A percentile compares a stretch with the other conserved stretches of the same genome.
Conservation (phyloP, 768 basidiomycete genomes). For the Xerocomus potaroensis region DNA sequence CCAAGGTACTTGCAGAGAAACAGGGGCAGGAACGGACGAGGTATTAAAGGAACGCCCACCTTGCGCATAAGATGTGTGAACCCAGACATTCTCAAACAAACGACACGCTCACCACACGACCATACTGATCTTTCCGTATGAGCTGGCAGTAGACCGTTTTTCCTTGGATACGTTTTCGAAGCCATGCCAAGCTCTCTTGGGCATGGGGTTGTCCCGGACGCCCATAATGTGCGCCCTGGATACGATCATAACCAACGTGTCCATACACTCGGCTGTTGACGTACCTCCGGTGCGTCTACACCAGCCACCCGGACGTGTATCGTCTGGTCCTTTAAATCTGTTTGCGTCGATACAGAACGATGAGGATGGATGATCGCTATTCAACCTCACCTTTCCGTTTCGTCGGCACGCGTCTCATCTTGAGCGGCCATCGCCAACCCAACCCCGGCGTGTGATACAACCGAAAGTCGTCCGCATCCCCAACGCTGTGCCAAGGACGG, state of each 20-base stretch:
- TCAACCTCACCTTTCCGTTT: slow-evolving; percentile 48
- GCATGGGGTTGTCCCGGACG: slow-evolving; percentile 71
- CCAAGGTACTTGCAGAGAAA: slow-evolving; percentile 37
- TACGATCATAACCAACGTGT: background rate
- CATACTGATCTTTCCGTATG: slow-evolving; percentile 76
- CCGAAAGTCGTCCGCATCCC: slow-evolving; percentile 82
- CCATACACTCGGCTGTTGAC: background rate
- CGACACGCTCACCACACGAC: slow-evolving; percentile 67
- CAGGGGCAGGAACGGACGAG: slow-evolving; percentile 50
- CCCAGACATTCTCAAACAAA: background rate
- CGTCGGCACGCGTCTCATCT: slow-evolving; percentile 60
- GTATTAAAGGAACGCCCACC: slow-evolving; percentile 61
- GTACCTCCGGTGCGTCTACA: slow-evolving; percentile 89
- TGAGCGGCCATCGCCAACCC: slow-evolving; percentile 72
- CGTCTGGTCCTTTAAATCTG: slow-evolving; percentile 76
- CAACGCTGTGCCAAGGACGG: slow-evolving; percentile 48
- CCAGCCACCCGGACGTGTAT: slow-evolving; percentile 87
- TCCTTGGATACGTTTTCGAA: slow-evolving; percentile 52
- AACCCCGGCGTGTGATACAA: slow-evolving; percentile 81
- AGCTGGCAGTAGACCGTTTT: slow-evolving; percentile 68
- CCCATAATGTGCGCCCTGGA: slow-evolving; percentile 79
- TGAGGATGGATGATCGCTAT: too few species aligned
- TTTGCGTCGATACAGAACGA: background rate
- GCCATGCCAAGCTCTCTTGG: slow-evolving; percentile 71
- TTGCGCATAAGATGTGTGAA: slow-evolving; percentile 25